These are phyloP conservation scores for Schrenkiella parvula DNA, from an alignment of 345 rosid genomes.

Conservation along the genomic window DNA sequence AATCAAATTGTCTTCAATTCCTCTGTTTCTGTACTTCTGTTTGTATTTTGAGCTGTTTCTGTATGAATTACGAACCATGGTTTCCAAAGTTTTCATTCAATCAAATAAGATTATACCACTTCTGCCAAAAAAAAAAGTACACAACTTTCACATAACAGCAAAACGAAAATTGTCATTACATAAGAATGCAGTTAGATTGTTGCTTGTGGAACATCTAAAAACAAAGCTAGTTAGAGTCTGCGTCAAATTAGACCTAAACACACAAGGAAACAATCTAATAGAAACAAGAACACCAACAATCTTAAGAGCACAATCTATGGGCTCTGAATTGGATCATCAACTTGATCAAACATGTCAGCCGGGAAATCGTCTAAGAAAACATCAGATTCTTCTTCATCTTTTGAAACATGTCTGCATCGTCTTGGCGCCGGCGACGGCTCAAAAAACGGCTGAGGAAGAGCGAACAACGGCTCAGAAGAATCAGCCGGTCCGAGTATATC, in stretches of 20 bases:
- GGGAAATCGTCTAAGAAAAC: conserved; percentile 77
- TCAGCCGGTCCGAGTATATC: conserved; percentile 47
- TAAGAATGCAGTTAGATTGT: conserved; percentile 7
- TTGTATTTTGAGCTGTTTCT: conserved; percentile 11
- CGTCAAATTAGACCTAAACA: conserved; percentile 14
- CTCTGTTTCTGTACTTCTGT: conserved; percentile 21
- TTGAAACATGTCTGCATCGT: conserved; percentile 29
- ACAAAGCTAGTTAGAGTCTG: neutral
- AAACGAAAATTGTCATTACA: conserved; percentile 16
- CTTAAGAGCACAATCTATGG: conserved; percentile 29
- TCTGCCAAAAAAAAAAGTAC: neutral
- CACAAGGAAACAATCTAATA: conserved; percentile 1
- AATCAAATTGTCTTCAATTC: neutral
- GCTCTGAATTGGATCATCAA: conserved; percentile 49
- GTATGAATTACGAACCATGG: conserved; percentile 7
- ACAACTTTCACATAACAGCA: neutral
- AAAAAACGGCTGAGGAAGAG: conserved; percentile 41
- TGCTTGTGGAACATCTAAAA: neutral
- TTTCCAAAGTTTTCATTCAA: conserved; percentile 5
- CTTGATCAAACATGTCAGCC: conserved; percentile 60
- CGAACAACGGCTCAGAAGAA: conserved; percentile 38
- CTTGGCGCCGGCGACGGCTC: conserved; percentile 31
- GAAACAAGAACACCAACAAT: neutral
- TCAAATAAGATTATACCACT: neutral
- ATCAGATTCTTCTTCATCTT: conserved; percentile 43